These are phyloP conservation scores for Fusarium mundagurra DNA, from an alignment of 2,329 filamentous ascomycete genomes.

Conservation along the genomic window DNA sequence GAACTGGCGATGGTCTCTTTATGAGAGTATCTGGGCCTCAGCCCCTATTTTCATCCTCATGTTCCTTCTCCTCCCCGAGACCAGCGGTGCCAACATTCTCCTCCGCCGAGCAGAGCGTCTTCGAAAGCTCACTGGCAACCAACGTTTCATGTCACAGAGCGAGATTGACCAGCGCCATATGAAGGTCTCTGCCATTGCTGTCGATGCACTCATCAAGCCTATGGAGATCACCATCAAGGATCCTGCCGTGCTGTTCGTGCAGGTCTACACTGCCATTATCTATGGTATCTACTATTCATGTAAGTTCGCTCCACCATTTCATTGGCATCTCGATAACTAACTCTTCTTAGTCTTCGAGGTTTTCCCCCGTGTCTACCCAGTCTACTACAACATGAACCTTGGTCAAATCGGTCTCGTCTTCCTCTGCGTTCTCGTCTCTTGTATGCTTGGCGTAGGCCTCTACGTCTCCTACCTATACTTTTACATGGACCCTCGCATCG, in stretches of 20 bases:
- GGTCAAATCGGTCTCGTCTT: constrained; percentile 70
- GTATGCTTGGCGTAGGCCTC: constrained; percentile 59
- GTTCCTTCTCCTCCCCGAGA: constrained; percentile 73
- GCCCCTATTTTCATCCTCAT: constrained; percentile 68
- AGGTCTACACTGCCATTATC: constrained; percentile 69
- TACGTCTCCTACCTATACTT: constrained; percentile 64
- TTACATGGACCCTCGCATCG: constrained; percentile 61
- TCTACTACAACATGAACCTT: constrained; percentile 67
- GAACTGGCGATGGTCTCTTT: constrained; percentile 72
- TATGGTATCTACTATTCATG: constrained; percentile 71
- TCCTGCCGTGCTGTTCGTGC: constrained; percentile 69
- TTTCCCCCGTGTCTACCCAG: constrained; percentile 72
- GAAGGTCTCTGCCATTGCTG: constrained; percentile 56
- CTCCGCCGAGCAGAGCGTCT: constrained; percentile 69
- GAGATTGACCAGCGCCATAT: constrained; percentile 71
- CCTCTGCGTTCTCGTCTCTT: constrained; percentile 67
- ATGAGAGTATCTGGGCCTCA: constrained; percentile 71
- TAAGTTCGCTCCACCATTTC: constrained; percentile 22
- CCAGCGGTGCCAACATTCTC: constrained; percentile 67
- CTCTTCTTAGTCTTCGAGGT: constrained; percentile 63
- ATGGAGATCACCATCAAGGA: constrained; percentile 69
- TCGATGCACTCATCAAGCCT: constrained; percentile 70
- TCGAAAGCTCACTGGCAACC: constrained; percentile 67
- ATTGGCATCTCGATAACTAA: neutral
- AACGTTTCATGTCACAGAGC: constrained; percentile 66